Percentiles rank a stretch among this genome's conserved stretches.
phyloP scores from a whole-genome alignment of 2,329 filamentous ascomycete genomes.

The Ceratocystis destructans region DNA sequence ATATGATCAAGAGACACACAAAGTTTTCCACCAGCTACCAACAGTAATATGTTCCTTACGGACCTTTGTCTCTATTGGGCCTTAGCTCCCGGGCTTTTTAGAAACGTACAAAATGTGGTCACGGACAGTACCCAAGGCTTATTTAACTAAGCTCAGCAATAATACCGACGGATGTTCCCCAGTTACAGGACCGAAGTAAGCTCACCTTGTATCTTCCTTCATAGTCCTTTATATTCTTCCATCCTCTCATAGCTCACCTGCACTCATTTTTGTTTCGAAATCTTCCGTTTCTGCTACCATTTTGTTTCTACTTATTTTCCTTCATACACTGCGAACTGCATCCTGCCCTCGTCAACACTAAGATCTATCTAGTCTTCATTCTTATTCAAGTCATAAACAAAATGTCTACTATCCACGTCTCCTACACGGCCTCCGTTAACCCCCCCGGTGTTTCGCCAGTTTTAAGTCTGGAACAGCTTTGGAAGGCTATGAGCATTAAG shows the following conservation, averaged over 20 bases:
- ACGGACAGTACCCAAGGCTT: too few relatives aligned
- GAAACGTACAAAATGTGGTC: too few relatives aligned
- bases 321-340: not conserved
- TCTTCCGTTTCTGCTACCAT: not conserved
- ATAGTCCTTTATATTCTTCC: not conserved
- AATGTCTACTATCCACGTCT: constrained; percentile 18
- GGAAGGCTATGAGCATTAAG: constrained; percentile 24
- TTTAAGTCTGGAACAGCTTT: constrained; percentile 23
- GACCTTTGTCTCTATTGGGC: too few relatives aligned
- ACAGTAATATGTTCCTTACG: too few relatives aligned
- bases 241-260: not conserved
- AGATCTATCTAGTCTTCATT: not conserved
- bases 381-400: not conserved
- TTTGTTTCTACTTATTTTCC: not conserved
- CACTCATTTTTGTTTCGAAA: not conserved
- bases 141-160: too few relatives aligned
- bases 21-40: too few relatives aligned
- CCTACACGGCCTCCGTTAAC: constrained; percentile 25
- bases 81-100: too few relatives aligned
- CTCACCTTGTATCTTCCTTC: not conserved
- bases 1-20: too few relatives aligned
- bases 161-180: not conserved
- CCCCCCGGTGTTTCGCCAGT: constrained; percentile 21
- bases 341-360: not conserved
- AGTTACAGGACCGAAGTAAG: not conserved